phyloP scores from a whole-genome alignment of 768 basidiomycete species.

The Boletus subparvulus region DNA sequence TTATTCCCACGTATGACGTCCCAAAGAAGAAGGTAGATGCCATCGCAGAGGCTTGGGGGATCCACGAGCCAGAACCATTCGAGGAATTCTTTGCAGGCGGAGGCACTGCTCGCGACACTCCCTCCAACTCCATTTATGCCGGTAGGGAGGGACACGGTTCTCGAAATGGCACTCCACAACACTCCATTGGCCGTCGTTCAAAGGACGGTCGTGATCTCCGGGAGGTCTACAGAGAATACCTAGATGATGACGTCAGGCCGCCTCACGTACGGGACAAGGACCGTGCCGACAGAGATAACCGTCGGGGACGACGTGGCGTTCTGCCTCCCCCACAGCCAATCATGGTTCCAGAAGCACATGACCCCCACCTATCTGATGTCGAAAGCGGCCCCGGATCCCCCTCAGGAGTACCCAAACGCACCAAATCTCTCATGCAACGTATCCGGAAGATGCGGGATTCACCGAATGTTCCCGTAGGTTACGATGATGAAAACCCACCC shows the following conservation, averaged over 20 bases:
- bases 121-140: constrained; percentile 67
- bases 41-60: constrained; percentile 91
- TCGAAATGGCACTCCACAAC: constrained; percentile 37
- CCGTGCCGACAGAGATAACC: constrained; percentile 35
- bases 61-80: constrained; percentile 87
- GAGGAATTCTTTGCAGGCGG: constrained; percentile 89
- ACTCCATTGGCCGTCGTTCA: constrained; percentile 36
- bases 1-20: constrained; percentile 52
- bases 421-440: constrained; percentile 83
- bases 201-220: constrained; percentile 54
- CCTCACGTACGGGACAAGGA: constrained; percentile 32
- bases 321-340: constrained; percentile 86
- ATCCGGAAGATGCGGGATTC: constrained; percentile 86
- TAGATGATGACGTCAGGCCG: constrained; percentile 38
- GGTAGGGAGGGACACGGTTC: constrained; percentile 51
- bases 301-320: constrained; percentile 45
- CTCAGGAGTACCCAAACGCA: constrained; percentile 58
- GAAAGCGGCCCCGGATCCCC: constrained; percentile 42
- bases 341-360: constrained; percentile 61
- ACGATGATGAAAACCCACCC: constrained; percentile 42
- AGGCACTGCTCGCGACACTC: constrained; percentile 53
- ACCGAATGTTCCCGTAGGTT: constrained; percentile 74
- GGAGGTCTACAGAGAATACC: constrained; percentile 45
- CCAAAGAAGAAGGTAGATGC: constrained; percentile 86
- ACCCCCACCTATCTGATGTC: constrained; percentile 41